A percentile compares a stretch with the other conserved stretches of the same genome.
Evolutionary conservation across 106 monocot genomes (phyloP).

Genomic region (Narthecium ossifragum): DNA sequence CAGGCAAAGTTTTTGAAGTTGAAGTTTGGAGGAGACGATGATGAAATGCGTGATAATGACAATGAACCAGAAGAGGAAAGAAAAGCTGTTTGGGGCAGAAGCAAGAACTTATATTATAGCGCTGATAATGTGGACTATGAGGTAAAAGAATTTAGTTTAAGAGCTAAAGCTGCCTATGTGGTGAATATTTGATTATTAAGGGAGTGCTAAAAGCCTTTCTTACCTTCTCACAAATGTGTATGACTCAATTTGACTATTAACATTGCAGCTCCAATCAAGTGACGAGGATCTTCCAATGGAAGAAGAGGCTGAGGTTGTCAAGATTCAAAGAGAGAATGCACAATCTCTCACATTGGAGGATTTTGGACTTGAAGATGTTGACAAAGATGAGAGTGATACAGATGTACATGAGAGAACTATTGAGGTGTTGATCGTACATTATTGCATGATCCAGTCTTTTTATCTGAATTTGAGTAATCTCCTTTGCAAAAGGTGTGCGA

Average conservation of each 20-base stretch:
- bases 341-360: conserved; percentile 54
- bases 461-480: no score
- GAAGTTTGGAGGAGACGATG: conserved; percentile 58
- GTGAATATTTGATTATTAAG: no score
- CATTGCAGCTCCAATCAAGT: conserved; percentile 58
- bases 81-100: conserved; percentile 53
- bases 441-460: no score
- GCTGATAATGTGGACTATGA: conserved; percentile 70
- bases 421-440: no score
- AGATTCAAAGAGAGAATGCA: conserved; percentile 65
- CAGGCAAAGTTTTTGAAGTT: conserved; percentile 61
- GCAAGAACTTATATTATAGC: conserved; percentile 52
- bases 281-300: conserved; percentile 70
- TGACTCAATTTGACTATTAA: background rate
- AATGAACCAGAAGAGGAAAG: conserved; percentile 41
- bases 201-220: no score
- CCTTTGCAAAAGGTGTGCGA: no score
- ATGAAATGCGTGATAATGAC: conserved; percentile 46
- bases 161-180: no score
- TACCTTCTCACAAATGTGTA: no score
- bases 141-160: no score
- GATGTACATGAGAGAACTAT: conserved; percentile 29
- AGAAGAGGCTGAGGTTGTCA: conserved; percentile 68
- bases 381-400: conserved; percentile 30
- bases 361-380: conserved; percentile 61